phyloP scores from a whole-genome alignment of 2,329 filamentous ascomycete species.

The Ascochyta pisi region DNA sequence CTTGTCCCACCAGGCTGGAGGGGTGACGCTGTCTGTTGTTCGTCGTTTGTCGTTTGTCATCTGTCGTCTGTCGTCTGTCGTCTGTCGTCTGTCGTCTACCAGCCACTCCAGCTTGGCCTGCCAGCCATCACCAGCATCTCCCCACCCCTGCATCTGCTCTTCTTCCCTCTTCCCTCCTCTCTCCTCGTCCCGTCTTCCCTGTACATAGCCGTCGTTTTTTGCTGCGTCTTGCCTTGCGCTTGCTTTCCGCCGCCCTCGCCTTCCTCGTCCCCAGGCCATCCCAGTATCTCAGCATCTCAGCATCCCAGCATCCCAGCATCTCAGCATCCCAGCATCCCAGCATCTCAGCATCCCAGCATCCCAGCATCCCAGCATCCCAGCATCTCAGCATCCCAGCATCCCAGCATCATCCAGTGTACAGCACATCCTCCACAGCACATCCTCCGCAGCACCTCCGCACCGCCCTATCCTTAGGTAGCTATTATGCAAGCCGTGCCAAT shows the following conservation, averaged over 20 bases:
- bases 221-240: background rate
- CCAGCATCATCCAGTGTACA: background rate
- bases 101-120: slow-evolving; percentile 1
- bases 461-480: slow-evolving; percentile 30
- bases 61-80: too few species aligned
- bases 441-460: slow-evolving; percentile 16
- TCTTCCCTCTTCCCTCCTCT: background rate
- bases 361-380: too few species aligned
- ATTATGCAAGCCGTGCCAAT: slow-evolving; percentile 24
- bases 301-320: background rate
- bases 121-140: slow-evolving; percentile 16
- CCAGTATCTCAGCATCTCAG: background rate
- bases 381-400: background rate
- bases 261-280: slow-evolving; percentile 11
- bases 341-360: background rate
- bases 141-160: slow-evolving; percentile 10
- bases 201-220: slow-evolving; percentile 26
- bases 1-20: too few species aligned
- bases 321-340: background rate
- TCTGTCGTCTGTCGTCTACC: too few species aligned
- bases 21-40: too few species aligned
- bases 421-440: slow-evolving; percentile 3
- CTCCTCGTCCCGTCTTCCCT: slow-evolving; percentile 22
- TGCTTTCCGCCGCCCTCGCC: slow-evolving; percentile 14
- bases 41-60: too few species aligned